Evolutionary conservation across 2,329 filamentous ascomycete species (phyloP).

Genomic region (Magnaporthiopsis rhizophila): DNA sequence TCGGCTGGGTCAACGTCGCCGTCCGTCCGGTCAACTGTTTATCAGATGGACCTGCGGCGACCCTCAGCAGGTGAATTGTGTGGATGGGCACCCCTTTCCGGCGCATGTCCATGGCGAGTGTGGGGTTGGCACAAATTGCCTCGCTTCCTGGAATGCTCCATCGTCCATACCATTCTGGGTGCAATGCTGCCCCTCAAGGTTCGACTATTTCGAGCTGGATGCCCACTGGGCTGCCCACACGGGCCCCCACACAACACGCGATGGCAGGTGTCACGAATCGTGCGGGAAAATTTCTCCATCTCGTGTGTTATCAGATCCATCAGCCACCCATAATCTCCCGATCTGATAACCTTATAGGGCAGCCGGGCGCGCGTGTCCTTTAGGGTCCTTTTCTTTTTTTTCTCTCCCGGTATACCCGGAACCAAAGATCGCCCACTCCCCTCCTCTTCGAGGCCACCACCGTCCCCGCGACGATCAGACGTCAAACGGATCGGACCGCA

Average conservation of each 20-base stretch:
- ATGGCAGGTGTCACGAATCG: not conserved
- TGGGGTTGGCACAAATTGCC: not conserved
- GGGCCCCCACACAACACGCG: not conserved
- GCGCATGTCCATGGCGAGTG: not conserved
- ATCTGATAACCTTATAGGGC: not conserved
- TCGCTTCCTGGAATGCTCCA: not conserved
- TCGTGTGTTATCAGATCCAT: not conserved
- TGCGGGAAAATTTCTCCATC: not conserved
- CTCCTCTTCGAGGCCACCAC: not conserved
- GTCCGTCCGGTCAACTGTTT: not conserved
- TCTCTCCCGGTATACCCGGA: not conserved
- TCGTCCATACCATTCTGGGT: not conserved
- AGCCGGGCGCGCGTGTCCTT: not conserved
- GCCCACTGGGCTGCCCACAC: too few relatives aligned
- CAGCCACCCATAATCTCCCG: not conserved
- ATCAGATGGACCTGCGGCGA: not conserved
- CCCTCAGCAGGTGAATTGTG: not conserved
- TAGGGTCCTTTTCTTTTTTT: not conserved
- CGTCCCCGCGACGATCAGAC: not conserved
- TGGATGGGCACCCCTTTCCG: not conserved
- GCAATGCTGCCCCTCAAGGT: not conserved
- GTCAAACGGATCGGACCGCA: not conserved
- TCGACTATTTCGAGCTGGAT: not conserved
- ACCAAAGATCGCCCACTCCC: too few relatives aligned
- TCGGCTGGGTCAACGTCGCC: too few relatives aligned